These are phyloP conservation scores for Hamamelis virginiana DNA, from an alignment of 164 flowering plant genomes.

Conservation along the genomic window DNA sequence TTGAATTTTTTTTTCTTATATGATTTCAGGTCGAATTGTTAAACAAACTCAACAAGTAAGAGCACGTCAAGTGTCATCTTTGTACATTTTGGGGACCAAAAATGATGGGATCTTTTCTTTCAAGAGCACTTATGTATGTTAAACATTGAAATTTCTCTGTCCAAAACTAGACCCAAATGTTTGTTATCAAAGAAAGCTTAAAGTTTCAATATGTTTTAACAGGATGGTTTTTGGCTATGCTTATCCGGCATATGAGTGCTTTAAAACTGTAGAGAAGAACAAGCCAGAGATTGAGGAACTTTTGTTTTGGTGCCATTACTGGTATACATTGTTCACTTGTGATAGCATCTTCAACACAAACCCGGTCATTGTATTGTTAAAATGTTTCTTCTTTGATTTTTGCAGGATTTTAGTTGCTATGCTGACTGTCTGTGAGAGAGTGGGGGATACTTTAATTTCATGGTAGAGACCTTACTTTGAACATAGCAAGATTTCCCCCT, in stretches of 20 bases:
- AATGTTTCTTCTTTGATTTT: constrained; percentile 4
- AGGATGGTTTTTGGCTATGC: constrained; percentile 88
- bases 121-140: constrained; percentile 72
- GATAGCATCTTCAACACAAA: neutral
- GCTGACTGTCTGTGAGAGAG: constrained; percentile 69
- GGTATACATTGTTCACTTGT: constrained; percentile 35
- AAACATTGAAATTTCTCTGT: neutral
- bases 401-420: constrained; percentile 77
- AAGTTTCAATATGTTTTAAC: constrained; percentile 18
- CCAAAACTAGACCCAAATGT: too few relatives aligned
- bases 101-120: constrained; percentile 76
- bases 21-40: neutral
- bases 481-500: neutral
- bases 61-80: neutral
- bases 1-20: neutral
- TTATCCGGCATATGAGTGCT: constrained; percentile 90
- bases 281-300: constrained; percentile 71
- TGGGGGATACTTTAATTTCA: constrained; percentile 72
- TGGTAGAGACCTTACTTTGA: constrained; percentile 45
- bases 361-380: neutral
- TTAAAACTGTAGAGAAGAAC: constrained; percentile 69
- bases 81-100: constrained; percentile 23
- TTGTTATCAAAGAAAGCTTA: too few relatives aligned
- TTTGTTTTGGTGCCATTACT: constrained; percentile 93
- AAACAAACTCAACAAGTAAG: neutral